Evolutionary conservation across 257 asterid genomes (phyloP), one percentile per base, ranked within the genome.

Genomic region (Prunella vulgaris): DNA sequence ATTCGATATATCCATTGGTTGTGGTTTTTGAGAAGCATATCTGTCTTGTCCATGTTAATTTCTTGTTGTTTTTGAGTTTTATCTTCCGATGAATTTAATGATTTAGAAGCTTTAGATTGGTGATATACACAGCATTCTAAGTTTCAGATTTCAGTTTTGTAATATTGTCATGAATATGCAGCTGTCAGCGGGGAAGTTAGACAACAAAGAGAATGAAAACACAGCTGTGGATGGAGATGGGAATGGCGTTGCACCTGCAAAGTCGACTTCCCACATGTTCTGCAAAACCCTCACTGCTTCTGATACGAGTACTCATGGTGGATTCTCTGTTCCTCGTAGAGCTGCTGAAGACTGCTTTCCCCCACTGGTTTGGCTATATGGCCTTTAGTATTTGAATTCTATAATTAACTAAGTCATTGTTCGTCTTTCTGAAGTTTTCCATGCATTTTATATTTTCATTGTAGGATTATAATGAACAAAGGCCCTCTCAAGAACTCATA

Each of bases 291-390:
- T 94, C 7, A 94, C 99, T 17, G 99, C 97, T 54, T 94, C 99
- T 0, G 98, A 94, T 79, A 94, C 99, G 7, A 94, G 98, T 60
- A 91, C 97, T 9, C 97, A 94, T 63, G 99, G 99, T 74, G 99
- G 99, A 65, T 94, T 94, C 80, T 94, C 98, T 2, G 99, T 91
- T 77, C 98, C 99, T 53, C 95, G 98, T 25, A 84, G 99, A 71
- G 99, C 99, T 75, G 99, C 99, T 14, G 99, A 94, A 79, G 99
- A 94, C 80, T 94, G 99, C 81, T 94, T 94, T 71, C 98, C 98
- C 1, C 98, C 97, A 80, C 85, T 94, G 97, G 99, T 94, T 69
- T 80, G 38, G n/a, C n/a, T n/a, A n/a, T n/a, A n/a, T n/a, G n/a
- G 10, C 69, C 76, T 61, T 20, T 56, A 27, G 20, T 62, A 27